Conservation (phyloP, 805 yeast genomes). For the Starmerella etchellsii region DNA sequence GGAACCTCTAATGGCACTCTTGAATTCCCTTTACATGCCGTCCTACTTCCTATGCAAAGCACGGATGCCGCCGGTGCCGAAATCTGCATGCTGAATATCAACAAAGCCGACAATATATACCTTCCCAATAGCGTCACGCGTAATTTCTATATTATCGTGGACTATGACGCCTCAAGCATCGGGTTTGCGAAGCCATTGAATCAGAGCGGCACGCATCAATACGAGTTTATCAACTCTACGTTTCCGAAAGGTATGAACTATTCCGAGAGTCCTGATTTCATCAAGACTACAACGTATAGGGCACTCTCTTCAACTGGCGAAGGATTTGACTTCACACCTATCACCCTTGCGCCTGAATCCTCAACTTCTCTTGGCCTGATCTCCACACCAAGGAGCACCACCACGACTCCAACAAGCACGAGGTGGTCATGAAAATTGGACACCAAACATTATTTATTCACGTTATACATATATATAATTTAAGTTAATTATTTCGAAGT, state of each 20-base stretch:
- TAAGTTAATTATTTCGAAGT: neutral
- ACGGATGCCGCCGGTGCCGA: constrained; percentile 1
- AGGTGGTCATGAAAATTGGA: no score
- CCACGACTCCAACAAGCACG: no score
- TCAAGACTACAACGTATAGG: no score
- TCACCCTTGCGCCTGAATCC: neutral
- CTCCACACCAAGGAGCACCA: no score
- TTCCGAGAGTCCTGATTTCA: no score
- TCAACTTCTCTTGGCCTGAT: neutral
- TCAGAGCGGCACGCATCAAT: neutral
- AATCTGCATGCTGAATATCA: constrained; percentile 11
- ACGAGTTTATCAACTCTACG: neutral
- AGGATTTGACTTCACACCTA: neutral
- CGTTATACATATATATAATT: neutral
- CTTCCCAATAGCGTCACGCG: constrained; percentile 9
- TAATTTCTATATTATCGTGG: constrained; percentile 10
- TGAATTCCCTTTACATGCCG: neutral
- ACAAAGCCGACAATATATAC: constrained; percentile 1
- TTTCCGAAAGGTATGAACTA: neutral
- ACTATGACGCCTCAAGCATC: constrained; percentile 7
- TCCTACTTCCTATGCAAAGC: neutral
- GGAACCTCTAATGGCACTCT: neutral
- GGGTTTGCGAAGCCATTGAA: constrained; percentile 5
- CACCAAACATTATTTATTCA: neutral
- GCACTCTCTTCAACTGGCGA: neutral